Percentiles rank a stretch among this genome's conserved stretches.
phyloP scores from a whole-genome alignment of 306 rosid species.

The Begonia masoniana region DNA sequence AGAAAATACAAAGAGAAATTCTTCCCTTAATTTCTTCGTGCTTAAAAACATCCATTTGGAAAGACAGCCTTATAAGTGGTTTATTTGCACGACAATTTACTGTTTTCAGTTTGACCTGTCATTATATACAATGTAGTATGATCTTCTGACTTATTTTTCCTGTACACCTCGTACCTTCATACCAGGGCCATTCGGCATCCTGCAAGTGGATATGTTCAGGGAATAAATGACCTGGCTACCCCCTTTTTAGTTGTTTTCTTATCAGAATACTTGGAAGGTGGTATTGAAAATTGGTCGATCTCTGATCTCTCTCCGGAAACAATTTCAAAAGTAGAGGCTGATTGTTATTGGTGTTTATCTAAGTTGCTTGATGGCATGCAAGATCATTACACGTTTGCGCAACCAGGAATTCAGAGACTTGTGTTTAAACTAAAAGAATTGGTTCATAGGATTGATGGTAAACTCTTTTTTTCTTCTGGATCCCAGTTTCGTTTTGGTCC shows the following conservation, averaged over 20 bases:
- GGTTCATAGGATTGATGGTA: conserved; percentile 91
- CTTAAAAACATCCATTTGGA: too few relatives aligned
- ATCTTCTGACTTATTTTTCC: too few relatives aligned
- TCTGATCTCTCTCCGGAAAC: conserved; percentile 55
- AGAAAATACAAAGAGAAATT: too few relatives aligned
- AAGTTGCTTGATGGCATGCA: conserved; percentile 96
- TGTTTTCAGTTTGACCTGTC: too few relatives aligned
- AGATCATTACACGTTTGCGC: conserved; percentile 96
- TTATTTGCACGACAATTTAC: too few relatives aligned
- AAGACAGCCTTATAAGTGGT: too few relatives aligned
- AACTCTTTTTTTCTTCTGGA: conserved; percentile 9
- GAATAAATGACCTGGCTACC: conserved; percentile 92
- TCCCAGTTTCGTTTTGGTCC: neutral
- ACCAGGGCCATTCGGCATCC: conserved; percentile 98
- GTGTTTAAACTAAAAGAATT: conserved; percentile 87
- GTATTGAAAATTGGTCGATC: conserved; percentile 62
- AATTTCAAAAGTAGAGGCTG: conserved; percentile 66
- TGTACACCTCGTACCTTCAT: neutral
- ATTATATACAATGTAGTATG: too few relatives aligned
- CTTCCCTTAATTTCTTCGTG: too few relatives aligned
- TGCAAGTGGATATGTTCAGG: conserved; percentile 98
- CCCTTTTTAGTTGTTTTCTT: conserved; percentile 89
- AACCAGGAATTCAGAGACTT: conserved; percentile 96
- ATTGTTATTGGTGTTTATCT: conserved; percentile 92
- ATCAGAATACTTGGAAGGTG: conserved; percentile 72